Conservation (phyloP, 2,329 filamentous ascomycete genomes). For the Didymellaceae sp. region DNA sequence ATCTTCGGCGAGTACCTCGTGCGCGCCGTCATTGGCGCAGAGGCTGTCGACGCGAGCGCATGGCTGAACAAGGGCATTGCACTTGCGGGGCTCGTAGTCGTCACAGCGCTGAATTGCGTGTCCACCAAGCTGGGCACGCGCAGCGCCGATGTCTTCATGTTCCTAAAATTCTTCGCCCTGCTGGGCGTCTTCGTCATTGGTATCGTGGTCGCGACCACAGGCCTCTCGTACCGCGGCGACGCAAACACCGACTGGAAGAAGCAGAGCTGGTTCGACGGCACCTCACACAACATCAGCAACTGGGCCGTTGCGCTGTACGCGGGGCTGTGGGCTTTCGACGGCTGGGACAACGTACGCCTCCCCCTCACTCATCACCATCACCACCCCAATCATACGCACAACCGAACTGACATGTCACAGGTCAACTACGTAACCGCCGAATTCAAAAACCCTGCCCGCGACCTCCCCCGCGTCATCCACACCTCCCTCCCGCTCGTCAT, state of each 20-base stretch:
- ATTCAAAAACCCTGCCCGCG: constrained; percentile 87
- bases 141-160: constrained; percentile 92
- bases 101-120: constrained; percentile 87
- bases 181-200: constrained; percentile 86
- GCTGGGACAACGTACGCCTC: constrained; percentile 86
- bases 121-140: constrained; percentile 88
- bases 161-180: constrained; percentile 92
- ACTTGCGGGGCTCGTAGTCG: constrained; percentile 72
- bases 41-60: constrained; percentile 77
- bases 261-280: constrained; percentile 86
- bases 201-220: constrained; percentile 86
- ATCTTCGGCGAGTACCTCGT: constrained; percentile 99
- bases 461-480: constrained; percentile 93
- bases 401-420: constrained; percentile 53
- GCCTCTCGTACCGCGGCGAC: constrained; percentile 76
- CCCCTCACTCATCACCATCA: neutral
- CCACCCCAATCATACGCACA: neutral
- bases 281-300: constrained; percentile 76
- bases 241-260: constrained; percentile 87
- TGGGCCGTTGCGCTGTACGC: constrained; percentile 97
- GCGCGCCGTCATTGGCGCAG: constrained; percentile 82
- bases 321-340: constrained; percentile 96
- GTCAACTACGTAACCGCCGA: constrained; percentile 98
- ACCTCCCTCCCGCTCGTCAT: constrained; percentile 96
- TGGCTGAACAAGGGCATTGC: constrained; percentile 94